Percentiles rank a stretch among this genome's conserved stretches.
phyloP scores from a whole-genome alignment of 768 basidiomycete species.

The Fomitopsis pulvina region DNA sequence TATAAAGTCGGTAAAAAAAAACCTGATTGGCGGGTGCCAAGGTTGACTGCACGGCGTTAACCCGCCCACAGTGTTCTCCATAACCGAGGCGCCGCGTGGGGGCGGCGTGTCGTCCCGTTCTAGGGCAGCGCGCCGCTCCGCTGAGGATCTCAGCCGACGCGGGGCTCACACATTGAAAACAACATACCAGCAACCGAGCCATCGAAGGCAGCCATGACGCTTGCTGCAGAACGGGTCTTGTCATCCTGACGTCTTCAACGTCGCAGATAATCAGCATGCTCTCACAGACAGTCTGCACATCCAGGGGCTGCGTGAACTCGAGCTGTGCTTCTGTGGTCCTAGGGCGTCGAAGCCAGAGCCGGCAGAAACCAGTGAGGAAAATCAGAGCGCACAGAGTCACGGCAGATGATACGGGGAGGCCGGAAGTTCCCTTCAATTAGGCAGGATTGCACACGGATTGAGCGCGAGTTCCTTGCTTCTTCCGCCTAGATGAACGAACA shows the following conservation, averaged over 20 bases:
- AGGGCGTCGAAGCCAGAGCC: not conserved
- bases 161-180: not conserved
- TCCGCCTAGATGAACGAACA: not conserved
- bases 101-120: slow-evolving; percentile 29
- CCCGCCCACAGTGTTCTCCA: slow-evolving; percentile 18
- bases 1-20: slow-evolving; percentile 10
- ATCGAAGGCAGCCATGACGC: not conserved
- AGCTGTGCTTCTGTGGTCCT: not conserved
- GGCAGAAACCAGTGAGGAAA: not conserved
- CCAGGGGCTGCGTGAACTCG: not conserved
- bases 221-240: not conserved
- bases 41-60: slow-evolving; percentile 5
- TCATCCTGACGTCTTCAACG: not conserved
- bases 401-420: not conserved
- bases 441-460: not conserved
- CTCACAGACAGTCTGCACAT: not conserved
- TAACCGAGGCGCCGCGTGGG: slow-evolving; percentile 25
- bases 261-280: not conserved
- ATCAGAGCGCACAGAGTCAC: not conserved
- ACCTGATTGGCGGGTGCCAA: slow-evolving; percentile 25
- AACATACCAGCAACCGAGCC: not conserved
- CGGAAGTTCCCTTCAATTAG: not conserved
- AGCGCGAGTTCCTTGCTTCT: not conserved
- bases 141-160: not conserved
- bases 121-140: slow-evolving; percentile 16